phyloP scores from a whole-genome alignment of 768 basidiomycete species.

The Albatrellus ellisii region DNA sequence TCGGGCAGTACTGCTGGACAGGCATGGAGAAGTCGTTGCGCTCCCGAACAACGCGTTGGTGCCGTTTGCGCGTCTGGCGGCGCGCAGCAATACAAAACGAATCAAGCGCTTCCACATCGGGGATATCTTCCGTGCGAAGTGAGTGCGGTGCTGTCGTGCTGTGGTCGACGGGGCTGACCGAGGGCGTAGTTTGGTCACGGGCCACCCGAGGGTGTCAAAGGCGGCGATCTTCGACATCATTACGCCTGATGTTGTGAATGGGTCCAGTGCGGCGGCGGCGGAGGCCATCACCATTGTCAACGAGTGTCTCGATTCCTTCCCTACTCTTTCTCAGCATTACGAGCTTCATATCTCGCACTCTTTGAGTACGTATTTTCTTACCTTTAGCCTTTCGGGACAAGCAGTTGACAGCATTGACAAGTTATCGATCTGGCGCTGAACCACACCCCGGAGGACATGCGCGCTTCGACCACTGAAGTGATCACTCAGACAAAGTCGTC shows the following conservation, averaged over 20 bases:
- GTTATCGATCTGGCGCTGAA: constrained; percentile 55
- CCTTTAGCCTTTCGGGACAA: constrained; percentile 3
- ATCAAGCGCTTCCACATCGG: constrained; percentile 79
- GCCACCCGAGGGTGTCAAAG: constrained; percentile 61
- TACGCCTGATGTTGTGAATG: constrained; percentile 50
- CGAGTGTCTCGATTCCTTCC: constrained; percentile 59
- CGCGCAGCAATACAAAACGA: constrained; percentile 43
- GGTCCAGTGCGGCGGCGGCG: constrained; percentile 57
- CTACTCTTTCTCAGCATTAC: constrained; percentile 50
- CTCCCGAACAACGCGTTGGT: constrained; percentile 62
- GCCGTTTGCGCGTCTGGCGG: constrained; percentile 78
- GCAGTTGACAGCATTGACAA: constrained; percentile 19
- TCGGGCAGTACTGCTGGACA: constrained; percentile 67
- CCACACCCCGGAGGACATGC: constrained; percentile 44
- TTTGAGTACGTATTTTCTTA: constrained; percentile 33
- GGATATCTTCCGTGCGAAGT: constrained; percentile 62
- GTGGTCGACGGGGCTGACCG: constrained; percentile 2
- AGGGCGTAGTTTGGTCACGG: constrained; percentile 40
- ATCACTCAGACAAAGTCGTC: constrained; percentile 54
- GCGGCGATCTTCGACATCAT: constrained; percentile 80
- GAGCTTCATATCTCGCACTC: constrained; percentile 75
- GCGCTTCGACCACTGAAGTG: constrained; percentile 46
- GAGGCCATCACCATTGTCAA: constrained; percentile 61
- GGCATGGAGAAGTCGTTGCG: constrained; percentile 62
- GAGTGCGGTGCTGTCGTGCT: constrained; percentile 10